Evolutionary conservation across 345 rosid genomes (phyloP).

Genomic region (Viola odorata): DNA sequence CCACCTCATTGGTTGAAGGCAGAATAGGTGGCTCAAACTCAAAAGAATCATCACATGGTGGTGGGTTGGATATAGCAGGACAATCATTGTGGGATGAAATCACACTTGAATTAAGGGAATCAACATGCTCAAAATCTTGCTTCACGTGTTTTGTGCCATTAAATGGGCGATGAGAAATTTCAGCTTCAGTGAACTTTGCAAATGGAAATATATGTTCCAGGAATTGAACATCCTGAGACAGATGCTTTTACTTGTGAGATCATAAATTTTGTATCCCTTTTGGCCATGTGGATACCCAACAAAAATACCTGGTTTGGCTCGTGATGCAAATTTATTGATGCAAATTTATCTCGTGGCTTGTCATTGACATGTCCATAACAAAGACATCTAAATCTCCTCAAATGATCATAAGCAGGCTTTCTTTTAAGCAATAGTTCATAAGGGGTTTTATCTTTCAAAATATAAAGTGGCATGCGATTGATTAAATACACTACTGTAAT

Average conservation of each 20-base stretch:
- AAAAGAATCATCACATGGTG: neutral
- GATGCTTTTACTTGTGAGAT: neutral
- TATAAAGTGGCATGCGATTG: neutral
- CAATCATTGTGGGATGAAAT: no score
- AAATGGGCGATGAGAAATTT: no score
- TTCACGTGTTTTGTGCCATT: no score
- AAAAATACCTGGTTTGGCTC: neutral
- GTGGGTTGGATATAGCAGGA: neutral
- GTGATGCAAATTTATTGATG: neutral
- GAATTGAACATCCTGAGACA: neutral
- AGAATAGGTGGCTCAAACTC: neutral
- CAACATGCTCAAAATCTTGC: no score
- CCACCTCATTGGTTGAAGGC: neutral
- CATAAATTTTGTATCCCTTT: constrained; percentile 1
- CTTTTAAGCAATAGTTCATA: neutral
- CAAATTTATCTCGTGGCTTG: no score
- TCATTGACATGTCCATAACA: neutral
- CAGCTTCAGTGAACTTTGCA: no score
- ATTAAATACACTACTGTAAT: neutral
- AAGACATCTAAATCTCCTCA: neutral
- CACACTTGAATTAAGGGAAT: no score
- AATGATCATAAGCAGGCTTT: neutral
- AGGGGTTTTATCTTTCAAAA: neutral
- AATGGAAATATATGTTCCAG: neutral
- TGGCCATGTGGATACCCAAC: constrained; percentile 6